These are phyloP conservation scores for Boletellus sp. DNA, from an alignment of 1,284 basidiomycete species.

Conservation along the genomic window DNA sequence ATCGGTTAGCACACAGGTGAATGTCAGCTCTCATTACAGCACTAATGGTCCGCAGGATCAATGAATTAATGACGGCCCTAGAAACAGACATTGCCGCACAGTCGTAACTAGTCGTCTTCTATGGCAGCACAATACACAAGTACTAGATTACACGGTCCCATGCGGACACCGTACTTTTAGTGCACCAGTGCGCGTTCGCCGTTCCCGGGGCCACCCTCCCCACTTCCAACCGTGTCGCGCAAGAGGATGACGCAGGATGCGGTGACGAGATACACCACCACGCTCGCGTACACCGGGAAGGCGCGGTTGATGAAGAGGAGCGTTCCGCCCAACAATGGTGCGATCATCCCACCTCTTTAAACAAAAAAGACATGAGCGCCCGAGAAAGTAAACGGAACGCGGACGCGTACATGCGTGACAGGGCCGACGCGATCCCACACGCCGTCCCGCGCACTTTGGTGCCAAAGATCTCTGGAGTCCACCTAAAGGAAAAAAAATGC, in stretches of 20 bases:
- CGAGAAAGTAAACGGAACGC: not conserved
- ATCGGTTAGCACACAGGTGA: too few relatives aligned
- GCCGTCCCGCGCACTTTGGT: conserved; percentile 89
- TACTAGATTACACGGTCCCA: too few relatives aligned
- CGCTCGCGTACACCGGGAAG: conserved; percentile 78
- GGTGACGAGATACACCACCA: conserved; percentile 66
- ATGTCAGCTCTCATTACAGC: too few relatives aligned
- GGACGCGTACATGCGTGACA: conserved; percentile 73
- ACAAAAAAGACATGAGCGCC: not conserved
- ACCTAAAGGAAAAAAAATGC: conserved; percentile 39
- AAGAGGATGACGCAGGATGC: conserved; percentile 67
- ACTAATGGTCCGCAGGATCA: too few relatives aligned
- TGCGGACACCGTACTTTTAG: not conserved
- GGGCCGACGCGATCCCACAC: conserved; percentile 85
- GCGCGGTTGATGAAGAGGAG: conserved; percentile 70
- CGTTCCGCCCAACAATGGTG: conserved; percentile 82
- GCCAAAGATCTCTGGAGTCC: conserved; percentile 89
- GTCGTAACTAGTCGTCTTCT: too few relatives aligned
- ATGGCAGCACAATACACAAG: too few relatives aligned
- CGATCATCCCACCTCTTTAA: conserved; percentile 83
- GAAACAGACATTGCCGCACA: too few relatives aligned
- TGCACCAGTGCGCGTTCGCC: conserved; percentile 19
- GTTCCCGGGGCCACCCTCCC: not conserved
- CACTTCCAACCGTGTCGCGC: conserved; percentile 31
- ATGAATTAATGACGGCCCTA: too few relatives aligned